These are phyloP conservation scores for Orbilia quercus DNA, from an alignment of 2,329 filamentous ascomycete species.

Conservation along the genomic window DNA sequence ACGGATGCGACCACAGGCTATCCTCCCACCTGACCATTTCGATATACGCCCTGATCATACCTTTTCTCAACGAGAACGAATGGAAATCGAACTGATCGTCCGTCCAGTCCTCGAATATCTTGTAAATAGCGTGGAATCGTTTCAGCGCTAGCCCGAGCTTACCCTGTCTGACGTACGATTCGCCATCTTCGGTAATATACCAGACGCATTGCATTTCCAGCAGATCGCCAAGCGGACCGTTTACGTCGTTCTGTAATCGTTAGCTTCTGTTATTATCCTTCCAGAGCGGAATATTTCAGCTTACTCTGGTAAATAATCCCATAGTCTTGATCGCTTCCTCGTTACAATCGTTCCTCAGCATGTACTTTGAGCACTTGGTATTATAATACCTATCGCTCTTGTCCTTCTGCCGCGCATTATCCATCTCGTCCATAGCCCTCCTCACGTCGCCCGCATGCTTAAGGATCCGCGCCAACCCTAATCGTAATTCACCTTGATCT, in stretches of 20 bases:
- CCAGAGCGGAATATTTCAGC: too few relatives aligned
- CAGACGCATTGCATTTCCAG: constrained; percentile 99
- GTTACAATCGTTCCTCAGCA: constrained; percentile 90
- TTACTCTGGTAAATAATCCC: constrained; percentile 88
- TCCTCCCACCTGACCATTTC: constrained; percentile 99
- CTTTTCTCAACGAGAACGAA: constrained; percentile 95
- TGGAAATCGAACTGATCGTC: constrained; percentile 99
- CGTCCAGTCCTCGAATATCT: constrained; percentile 96
- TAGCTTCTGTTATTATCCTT: constrained; percentile 18
- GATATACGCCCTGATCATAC: constrained; percentile 91
- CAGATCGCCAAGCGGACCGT: constrained; percentile 85
- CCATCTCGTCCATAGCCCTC: constrained; percentile 88
- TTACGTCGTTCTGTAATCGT: constrained; percentile 70
- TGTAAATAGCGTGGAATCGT: constrained; percentile 85
- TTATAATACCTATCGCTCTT: constrained; percentile 96
- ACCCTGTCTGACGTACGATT: constrained; percentile 83
- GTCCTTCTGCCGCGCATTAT: constrained; percentile 84
- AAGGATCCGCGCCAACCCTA: constrained; percentile 93
- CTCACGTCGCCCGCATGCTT: constrained; percentile 85
- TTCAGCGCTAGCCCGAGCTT: constrained; percentile 89
- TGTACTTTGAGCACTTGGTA: constrained; percentile 97
- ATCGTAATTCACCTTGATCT: constrained; percentile 75
- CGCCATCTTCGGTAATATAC: constrained; percentile 94
- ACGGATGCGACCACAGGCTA: constrained; percentile 87
- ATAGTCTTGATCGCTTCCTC: constrained; percentile 87